phyloP scores from a whole-genome alignment of 2,329 filamentous ascomycete genomes.

The Dryadomyces sulphureus region DNA sequence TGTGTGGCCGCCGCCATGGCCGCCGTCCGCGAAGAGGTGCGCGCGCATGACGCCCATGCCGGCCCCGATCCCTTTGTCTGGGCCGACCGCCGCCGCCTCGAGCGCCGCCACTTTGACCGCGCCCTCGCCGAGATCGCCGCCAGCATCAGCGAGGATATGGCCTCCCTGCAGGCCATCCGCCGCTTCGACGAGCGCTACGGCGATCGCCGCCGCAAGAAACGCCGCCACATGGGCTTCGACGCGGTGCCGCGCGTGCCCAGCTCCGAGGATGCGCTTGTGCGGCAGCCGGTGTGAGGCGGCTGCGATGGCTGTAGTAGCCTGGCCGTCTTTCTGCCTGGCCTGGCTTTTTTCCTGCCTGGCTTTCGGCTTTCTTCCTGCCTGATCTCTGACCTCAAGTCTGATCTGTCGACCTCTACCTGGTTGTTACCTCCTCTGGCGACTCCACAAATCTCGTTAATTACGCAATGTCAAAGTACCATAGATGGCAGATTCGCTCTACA shows the following conservation, averaged over 20 bases:
- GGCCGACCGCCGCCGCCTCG: constrained; percentile 47
- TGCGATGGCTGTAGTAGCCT: too few relatives aligned
- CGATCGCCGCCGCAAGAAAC: constrained; percentile 52
- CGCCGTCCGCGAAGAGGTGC: constrained; percentile 60
- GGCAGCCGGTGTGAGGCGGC: constrained; percentile 9
- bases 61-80: constrained; percentile 39
- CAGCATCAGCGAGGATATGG: constrained; percentile 89
- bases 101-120: constrained; percentile 61
- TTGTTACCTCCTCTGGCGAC: too few relatives aligned
- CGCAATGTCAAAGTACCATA: too few relatives aligned
- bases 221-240: constrained; percentile 43
- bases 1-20: constrained; percentile 68
- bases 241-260: constrained; percentile 24
- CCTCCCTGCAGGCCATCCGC: constrained; percentile 66
- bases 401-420: too few relatives aligned
- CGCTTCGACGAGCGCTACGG: constrained; percentile 96
- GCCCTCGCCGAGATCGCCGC: constrained; percentile 81
- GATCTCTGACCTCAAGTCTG: too few relatives aligned
- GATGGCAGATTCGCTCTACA: too few relatives aligned
- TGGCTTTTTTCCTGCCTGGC: too few relatives aligned
- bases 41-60: constrained; percentile 16
- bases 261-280: constrained; percentile 30
- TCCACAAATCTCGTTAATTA: too few relatives aligned
- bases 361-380: too few relatives aligned
- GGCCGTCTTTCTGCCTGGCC: too few relatives aligned